Percentiles rank a stretch among this genome's conserved stretches.
Evolutionary conservation across 192 early-diverging fungal genomes (phyloP).

Genomic region (Thoreauomyces humboldtii): DNA sequence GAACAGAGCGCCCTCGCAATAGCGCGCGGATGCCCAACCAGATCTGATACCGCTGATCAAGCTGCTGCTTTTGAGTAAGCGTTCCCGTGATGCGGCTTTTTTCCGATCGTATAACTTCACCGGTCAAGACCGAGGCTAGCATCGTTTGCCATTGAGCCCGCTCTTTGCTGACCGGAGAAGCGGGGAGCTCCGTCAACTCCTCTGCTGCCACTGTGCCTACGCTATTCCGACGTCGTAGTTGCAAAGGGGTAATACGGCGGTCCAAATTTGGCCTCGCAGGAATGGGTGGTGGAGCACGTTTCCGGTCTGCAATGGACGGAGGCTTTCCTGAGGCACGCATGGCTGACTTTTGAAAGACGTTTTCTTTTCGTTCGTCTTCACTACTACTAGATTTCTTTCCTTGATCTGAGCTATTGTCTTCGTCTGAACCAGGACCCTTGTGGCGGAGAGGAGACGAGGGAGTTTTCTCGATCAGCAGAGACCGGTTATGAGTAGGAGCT

Average conservation of each 20-base stretch:
- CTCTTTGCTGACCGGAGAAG: slow-evolving; percentile 41
- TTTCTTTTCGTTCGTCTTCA: neutral
- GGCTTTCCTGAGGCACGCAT: too few species aligned
- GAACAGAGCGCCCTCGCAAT: slow-evolving; percentile 55
- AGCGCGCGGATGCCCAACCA: slow-evolving; percentile 74
- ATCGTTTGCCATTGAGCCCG: slow-evolving; percentile 84
- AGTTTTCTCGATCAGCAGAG: slow-evolving; percentile 4
- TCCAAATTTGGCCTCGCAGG: slow-evolving; percentile 9
- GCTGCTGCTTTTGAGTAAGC: slow-evolving; percentile 45
- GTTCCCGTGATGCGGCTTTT: slow-evolving; percentile 65
- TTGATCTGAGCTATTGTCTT: too few species aligned
- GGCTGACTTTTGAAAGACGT: too few species aligned
- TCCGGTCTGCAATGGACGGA: too few species aligned
- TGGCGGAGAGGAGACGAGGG: too few species aligned
- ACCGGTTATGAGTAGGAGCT: neutral
- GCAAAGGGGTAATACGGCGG: slow-evolving; percentile 4
- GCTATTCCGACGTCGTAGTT: slow-evolving; percentile 10
- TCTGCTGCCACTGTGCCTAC: neutral
- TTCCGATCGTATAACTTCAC: slow-evolving; percentile 82
- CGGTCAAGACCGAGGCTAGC: slow-evolving; percentile 74
- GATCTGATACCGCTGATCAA: slow-evolving; percentile 52
- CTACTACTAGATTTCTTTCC: slow-evolving; percentile 3
- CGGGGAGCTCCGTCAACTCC: neutral
- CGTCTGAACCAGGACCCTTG: too few species aligned
- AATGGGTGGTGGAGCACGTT: slow-evolving; percentile 6